phyloP scores from a whole-genome alignment of 106 monocot genomes.

The Dioscorea dumetorum region DNA sequence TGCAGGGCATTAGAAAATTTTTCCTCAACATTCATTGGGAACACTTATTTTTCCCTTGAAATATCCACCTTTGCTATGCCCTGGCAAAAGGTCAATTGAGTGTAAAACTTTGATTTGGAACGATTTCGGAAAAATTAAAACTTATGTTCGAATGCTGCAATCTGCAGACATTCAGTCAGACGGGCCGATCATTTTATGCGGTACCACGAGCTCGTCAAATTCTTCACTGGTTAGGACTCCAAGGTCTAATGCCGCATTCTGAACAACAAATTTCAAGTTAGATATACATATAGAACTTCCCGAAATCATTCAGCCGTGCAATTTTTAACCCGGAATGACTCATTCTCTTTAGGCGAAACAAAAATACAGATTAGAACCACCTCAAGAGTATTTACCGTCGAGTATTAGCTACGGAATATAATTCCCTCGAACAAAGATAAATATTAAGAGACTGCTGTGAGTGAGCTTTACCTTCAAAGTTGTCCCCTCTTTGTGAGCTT shows the following conservation, averaged over 20 bases:
- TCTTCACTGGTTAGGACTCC: slow-evolving; percentile 37
- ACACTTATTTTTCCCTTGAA: too few relatives aligned
- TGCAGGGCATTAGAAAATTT: too few relatives aligned
- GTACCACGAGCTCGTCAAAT: slow-evolving; percentile 42
- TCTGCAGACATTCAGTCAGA: slow-evolving; percentile 10
- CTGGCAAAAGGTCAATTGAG: background rate
- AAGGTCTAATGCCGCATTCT: slow-evolving; percentile 39
- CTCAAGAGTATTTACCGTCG: too few relatives aligned
- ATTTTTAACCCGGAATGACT: too few relatives aligned
- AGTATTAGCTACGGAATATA: too few relatives aligned
- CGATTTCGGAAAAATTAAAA: background rate
- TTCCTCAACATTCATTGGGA: too few relatives aligned
- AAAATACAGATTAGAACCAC: too few relatives aligned
- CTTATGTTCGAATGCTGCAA: background rate
- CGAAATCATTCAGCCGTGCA: background rate
- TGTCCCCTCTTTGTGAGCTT: slow-evolving; percentile 95
- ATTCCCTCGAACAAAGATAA: too few relatives aligned
- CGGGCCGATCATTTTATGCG: slow-evolving; percentile 51
- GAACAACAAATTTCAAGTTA: slow-evolving; percentile 1
- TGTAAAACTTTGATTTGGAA: background rate
- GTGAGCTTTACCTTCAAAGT: slow-evolving; percentile 69
- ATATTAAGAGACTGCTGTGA: background rate
- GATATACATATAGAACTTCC: too few relatives aligned
- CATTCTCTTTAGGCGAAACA: too few relatives aligned
- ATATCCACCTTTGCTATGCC: too few relatives aligned